A percentile compares a stretch with the other conserved stretches of the same genome.
phyloP scores from a whole-genome alignment of 768 basidiomycete species.

The Boletus huronensis region DNA sequence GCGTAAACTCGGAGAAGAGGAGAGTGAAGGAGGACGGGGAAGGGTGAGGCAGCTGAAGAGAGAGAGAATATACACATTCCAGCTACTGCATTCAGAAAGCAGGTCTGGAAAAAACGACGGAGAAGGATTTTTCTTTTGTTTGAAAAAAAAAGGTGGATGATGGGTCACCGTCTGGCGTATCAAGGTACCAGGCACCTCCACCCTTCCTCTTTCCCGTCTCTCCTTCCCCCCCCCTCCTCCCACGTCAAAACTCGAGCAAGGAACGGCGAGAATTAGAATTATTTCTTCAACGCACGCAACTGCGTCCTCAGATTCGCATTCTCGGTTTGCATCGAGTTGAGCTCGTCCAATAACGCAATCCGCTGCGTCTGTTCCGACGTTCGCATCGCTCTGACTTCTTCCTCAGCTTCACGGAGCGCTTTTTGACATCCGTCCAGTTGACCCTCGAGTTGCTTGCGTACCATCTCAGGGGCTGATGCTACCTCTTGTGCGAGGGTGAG shows the following conservation, averaged over 20 bases:
- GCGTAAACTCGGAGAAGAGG: neutral
- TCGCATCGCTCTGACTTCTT: conserved; percentile 65
- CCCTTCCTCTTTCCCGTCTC: neutral
- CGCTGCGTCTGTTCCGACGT: conserved; percentile 76
- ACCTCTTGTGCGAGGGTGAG: conserved; percentile 46
- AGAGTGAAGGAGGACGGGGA: neutral
- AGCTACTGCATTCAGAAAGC: neutral
- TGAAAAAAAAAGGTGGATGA: neutral
- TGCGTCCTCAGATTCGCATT: conserved; percentile 70
- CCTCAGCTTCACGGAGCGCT: conserved; percentile 59
- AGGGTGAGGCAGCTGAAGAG: neutral
- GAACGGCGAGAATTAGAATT: neutral
- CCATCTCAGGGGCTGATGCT: conserved; percentile 36
- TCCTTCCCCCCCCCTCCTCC: neutral
- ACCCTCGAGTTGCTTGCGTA: conserved; percentile 59
- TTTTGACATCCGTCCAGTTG: conserved; percentile 61
- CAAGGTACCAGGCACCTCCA: conserved; percentile 1
- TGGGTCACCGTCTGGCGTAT: neutral
- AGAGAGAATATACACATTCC: neutral
- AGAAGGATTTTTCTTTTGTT: neutral
- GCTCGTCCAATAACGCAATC: conserved; percentile 82
- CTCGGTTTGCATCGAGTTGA: conserved; percentile 79
- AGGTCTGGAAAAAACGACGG: neutral
- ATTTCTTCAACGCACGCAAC: conserved; percentile 52
- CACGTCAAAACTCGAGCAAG: neutral